Conservation (phyloP, 306 rosid species). For the Aeschynomene evenia region DNA sequence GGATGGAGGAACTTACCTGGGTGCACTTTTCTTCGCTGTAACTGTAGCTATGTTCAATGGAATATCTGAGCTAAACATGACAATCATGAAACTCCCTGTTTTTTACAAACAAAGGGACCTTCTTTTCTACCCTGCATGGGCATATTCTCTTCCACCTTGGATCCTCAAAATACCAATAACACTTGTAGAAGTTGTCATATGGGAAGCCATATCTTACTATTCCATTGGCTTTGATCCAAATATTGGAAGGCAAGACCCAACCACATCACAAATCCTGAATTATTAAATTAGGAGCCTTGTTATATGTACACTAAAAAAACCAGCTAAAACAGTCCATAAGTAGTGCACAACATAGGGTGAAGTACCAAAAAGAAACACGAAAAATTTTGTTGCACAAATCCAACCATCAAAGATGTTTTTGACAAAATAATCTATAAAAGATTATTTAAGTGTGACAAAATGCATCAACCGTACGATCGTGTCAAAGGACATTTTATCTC, state of each 20-base stretch:
- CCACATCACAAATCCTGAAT: not conserved
- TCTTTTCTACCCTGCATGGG: constrained; percentile 87
- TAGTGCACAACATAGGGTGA: too few relatives aligned
- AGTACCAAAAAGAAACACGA: too few relatives aligned
- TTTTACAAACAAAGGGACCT: constrained; percentile 93
- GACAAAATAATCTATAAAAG: too few relatives aligned
- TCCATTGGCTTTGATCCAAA: constrained; percentile 77
- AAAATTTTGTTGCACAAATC: too few relatives aligned
- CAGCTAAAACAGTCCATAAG: too few relatives aligned
- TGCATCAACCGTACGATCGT: too few relatives aligned
- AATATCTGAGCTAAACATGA: constrained; percentile 74
- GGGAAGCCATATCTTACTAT: constrained; percentile 78
- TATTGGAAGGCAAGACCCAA: constrained; percentile 54
- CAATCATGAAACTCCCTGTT: constrained; percentile 82
- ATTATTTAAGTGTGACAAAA: too few relatives aligned
- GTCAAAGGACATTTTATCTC: too few relatives aligned
- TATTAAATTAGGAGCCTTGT: too few relatives aligned
- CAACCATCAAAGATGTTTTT: too few relatives aligned
- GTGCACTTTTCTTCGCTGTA: constrained; percentile 75
- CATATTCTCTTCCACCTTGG: constrained; percentile 82
- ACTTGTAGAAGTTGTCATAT: constrained; percentile 60
- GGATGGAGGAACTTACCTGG: constrained; percentile 79
- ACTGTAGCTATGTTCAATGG: constrained; percentile 83
- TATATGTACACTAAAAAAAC: too few relatives aligned
- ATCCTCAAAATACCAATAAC: constrained; percentile 83